These are phyloP conservation scores for Trichosporon sp. DNA, from an alignment of 1,284 basidiomycete genomes.

Conservation along the genomic window DNA sequence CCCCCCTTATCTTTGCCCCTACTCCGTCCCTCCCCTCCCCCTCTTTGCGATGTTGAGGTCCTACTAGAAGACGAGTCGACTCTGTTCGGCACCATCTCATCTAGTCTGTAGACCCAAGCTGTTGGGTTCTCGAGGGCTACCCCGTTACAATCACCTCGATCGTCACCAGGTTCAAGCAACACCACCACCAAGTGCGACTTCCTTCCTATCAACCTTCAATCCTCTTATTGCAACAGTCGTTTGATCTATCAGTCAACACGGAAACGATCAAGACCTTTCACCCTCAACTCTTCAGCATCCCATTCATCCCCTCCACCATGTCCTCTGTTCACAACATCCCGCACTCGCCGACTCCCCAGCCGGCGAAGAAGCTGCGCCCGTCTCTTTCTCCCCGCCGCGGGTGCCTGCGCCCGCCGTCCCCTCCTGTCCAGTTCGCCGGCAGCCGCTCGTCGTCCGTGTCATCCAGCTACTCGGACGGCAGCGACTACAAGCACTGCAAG, in stretches of 20 bases:
- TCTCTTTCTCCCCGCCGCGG: conserved; percentile 38
- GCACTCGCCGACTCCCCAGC: conserved; percentile 16
- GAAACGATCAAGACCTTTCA: background rate
- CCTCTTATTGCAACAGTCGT: background rate
- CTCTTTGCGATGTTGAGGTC: conserved; percentile 3
- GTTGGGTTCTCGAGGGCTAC: background rate
- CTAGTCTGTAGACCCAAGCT: background rate
- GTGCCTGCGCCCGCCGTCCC: conserved; percentile 12
- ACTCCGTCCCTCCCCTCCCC: background rate
- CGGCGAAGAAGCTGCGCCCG: conserved; percentile 37
- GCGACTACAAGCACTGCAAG: conserved; percentile 29
- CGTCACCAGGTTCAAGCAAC: background rate
- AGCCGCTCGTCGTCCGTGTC: conserved; percentile 8
- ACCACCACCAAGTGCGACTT: background rate
- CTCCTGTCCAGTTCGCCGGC: conserved; percentile 1
- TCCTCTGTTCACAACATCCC: conserved; percentile 10
- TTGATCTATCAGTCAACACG: background rate
- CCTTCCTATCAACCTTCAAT: background rate
- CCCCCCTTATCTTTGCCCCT: background rate
- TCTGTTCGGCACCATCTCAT: conserved; percentile 1
- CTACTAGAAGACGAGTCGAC: conserved; percentile 3
- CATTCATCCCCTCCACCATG: conserved; percentile 7
- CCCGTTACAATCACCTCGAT: background rate
- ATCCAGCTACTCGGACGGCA: conserved; percentile 12
- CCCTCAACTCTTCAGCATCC: background rate